phyloP scores from a whole-genome alignment of 768 basidiomycete species.

The Tubosaeta sp. region DNA sequence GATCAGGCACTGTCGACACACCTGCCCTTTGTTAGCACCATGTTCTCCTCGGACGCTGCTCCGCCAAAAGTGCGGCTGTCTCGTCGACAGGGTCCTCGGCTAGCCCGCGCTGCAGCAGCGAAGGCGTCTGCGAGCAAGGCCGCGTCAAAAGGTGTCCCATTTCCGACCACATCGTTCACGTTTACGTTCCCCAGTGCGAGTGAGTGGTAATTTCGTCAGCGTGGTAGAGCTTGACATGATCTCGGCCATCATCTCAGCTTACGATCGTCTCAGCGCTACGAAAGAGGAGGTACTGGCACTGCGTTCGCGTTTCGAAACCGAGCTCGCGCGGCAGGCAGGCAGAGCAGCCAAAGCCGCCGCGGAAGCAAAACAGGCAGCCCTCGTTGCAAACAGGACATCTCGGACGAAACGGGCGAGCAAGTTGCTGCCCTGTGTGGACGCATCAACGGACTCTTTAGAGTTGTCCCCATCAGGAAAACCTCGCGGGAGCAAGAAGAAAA shows the following conservation, averaged over 20 bases:
- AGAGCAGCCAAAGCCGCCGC: conserved; percentile 46
- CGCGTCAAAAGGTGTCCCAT: conserved; percentile 32
- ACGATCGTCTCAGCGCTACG: conserved; percentile 64
- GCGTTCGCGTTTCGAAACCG: conserved; percentile 66
- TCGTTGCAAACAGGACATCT: conserved; percentile 33
- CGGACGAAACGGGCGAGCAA: conserved; percentile 37
- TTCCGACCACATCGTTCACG: conserved; percentile 53
- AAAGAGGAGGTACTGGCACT: conserved; percentile 65
- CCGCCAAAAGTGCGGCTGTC: conserved; percentile 48
- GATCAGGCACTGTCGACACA: conserved; percentile 69
- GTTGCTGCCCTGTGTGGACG: conserved; percentile 34
- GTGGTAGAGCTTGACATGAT: conserved; percentile 24
- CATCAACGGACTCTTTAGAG: conserved; percentile 37
- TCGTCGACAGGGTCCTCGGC: conserved; percentile 47
- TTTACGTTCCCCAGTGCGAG: conserved; percentile 63
- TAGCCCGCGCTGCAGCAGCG: conserved; percentile 41
- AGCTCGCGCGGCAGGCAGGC: conserved; percentile 65
- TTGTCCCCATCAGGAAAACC: conserved; percentile 28
- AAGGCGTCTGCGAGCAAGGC: conserved; percentile 6
- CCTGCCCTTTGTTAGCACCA: conserved; percentile 30
- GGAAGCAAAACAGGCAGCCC: conserved; percentile 50
- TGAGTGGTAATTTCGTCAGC: conserved; percentile 47
- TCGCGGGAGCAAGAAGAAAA: conserved; percentile 78
- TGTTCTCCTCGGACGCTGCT: conserved; percentile 29
- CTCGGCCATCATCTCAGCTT: conserved; percentile 45